Percentiles rank a stretch among this genome's conserved stretches.
phyloP scores from a whole-genome alignment of 2,329 filamentous ascomycete genomes.

The Tolypocladium paradoxum region DNA sequence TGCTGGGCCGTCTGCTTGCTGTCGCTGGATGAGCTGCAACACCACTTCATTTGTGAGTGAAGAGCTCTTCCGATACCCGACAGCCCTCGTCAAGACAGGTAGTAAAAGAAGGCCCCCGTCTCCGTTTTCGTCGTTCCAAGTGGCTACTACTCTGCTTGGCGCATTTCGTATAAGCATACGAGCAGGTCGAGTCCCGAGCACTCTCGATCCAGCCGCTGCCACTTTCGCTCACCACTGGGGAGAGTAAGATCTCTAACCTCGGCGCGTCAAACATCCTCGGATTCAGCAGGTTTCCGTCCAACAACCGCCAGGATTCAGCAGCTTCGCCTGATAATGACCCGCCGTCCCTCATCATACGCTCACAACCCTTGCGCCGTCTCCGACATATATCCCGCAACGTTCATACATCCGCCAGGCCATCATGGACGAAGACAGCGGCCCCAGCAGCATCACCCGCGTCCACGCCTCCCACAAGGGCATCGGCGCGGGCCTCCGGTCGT shows the following conservation, averaged over 20 bases:
- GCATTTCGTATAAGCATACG: no score
- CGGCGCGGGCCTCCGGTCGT: constrained; percentile 8
- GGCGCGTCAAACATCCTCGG: background rate
- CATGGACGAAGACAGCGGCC: constrained; percentile 48
- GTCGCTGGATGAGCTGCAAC: background rate
- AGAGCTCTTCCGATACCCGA: background rate
- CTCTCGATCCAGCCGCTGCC: background rate
- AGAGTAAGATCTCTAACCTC: no score
- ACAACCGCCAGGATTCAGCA: constrained; percentile 13
- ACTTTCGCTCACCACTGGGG: no score
- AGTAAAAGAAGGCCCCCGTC: background rate
- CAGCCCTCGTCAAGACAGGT: background rate
- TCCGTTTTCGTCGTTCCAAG: no score
- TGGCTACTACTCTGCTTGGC: background rate
- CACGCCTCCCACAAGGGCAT: constrained; percentile 20
- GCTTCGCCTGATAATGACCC: constrained; percentile 11
- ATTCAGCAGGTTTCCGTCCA: constrained; percentile 16
- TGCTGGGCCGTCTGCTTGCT: no score
- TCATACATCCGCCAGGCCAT: background rate
- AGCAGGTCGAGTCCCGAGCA: background rate
- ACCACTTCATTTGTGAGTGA: background rate
- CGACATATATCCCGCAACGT: no score
- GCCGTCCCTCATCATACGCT: no score
- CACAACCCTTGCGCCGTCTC: no score
- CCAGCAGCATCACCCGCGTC: constrained; percentile 36